Conservation (phyloP, 2,329 filamentous ascomycete genomes). For the Tolypocladium album region DNA sequence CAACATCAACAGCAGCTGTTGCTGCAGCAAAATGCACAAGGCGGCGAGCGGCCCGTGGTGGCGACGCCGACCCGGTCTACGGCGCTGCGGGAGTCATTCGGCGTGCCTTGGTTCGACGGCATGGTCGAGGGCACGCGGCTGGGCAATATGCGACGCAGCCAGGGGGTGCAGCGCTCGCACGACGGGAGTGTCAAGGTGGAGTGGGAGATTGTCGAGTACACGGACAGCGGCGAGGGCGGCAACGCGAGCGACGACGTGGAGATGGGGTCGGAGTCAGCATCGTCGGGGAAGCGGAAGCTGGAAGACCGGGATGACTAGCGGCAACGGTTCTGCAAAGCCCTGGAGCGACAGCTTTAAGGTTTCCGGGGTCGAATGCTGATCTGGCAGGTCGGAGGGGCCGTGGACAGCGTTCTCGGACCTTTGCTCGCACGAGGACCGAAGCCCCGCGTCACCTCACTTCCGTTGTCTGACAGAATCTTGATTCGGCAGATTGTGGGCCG, state of each 20-base stretch:
- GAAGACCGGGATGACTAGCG: slow-evolving; percentile 25
- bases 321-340: not conserved
- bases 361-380: not conserved
- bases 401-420: not conserved
- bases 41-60: slow-evolving; percentile 4
- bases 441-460: not conserved
- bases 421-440: not conserved
- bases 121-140: slow-evolving; percentile 67
- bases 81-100: slow-evolving; percentile 46
- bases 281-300: slow-evolving; percentile 43
- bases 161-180: slow-evolving; percentile 39
- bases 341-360: not conserved
- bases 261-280: slow-evolving; percentile 18
- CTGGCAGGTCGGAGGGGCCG: not conserved
- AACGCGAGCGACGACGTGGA: slow-evolving; percentile 20
- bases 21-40: not conserved
- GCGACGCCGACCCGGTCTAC: slow-evolving; percentile 18
- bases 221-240: slow-evolving; percentile 23
- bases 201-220: slow-evolving; percentile 78
- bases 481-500: not conserved
- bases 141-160: slow-evolving; percentile 54
- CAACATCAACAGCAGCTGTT: slow-evolving; percentile 4
- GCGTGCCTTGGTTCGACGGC: slow-evolving; percentile 77
- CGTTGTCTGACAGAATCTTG: no score
- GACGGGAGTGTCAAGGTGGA: slow-evolving; percentile 59